Base-by-base conservation (phyloP, 1,284 basidiomycete species). In the Tremellales sp. region DNA sequence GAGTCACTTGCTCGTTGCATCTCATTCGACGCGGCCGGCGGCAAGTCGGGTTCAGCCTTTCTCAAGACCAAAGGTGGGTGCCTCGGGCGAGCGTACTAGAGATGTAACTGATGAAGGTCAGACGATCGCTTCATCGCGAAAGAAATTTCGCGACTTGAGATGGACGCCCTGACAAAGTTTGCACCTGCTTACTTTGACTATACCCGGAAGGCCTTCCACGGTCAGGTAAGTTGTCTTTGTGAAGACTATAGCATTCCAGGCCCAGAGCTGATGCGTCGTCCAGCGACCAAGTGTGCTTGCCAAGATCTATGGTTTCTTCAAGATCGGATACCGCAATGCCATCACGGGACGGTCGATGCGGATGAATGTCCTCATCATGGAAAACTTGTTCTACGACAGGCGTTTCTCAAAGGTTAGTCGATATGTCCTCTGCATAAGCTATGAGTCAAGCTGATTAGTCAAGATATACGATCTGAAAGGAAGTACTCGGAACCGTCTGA, bases 91-190 rank as follows among this genome's bases (percentile, higher is more conserved):
- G 21, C 5, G 22, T n/a, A 39, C 21, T 26, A 13, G 3, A 25
- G 23, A 24, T 53, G 53, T 26, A 58, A 8, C 10, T 8, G 29
- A 15, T 25, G 3, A 47, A 33, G 50, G 44, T 35, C 61, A 89
- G 96, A 99, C 69, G 92, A 97, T 68, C 89, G 96, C 3, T 94
- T 98, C 77, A 93, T 99, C 58, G 90, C 96, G 42, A 99, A 99
- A 68, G 94, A 97, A 66, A 82, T 98, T 26, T 96, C 92, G 0
- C 81, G 84, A 49, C 80, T 88, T 35, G 96, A 99, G 71, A 79
- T 97, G 62, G 90, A 97, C 66, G 88, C 89, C 0, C 89, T 98
- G 81, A 89, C 93, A 62, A 91, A 88, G 6, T 98, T 98, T 74
- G 96, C 92, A 7, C 94, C 94, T 0, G 87, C 89, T 3, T 99